A percentile compares a stretch with the other conserved stretches of the same genome.
phyloP scores from a whole-genome alignment of 495 filamentous ascomycete genomes.

The Penicillium canariense region DNA sequence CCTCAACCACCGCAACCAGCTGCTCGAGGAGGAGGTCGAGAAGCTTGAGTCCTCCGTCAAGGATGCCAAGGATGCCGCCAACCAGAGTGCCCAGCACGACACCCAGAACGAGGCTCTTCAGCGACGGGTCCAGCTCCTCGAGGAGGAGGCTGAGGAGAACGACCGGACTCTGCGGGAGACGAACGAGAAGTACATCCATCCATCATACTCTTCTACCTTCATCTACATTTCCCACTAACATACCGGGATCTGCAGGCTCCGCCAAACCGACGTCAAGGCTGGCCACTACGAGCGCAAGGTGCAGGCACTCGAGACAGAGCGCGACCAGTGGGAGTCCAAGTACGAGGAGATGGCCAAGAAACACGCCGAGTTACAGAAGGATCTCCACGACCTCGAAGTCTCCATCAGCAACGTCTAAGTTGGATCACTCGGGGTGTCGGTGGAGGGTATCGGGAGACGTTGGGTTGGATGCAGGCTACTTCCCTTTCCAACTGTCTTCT shows the following conservation, averaged over 20 bases:
- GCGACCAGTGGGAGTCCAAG: constrained; percentile 91
- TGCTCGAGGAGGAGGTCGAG: constrained; percentile 87
- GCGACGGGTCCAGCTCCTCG: constrained; percentile 88
- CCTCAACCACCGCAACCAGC: constrained; percentile 82
- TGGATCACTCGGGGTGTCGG: constrained; percentile 14
- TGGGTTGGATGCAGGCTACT: constrained; percentile 31
- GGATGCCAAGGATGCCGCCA: constrained; percentile 74
- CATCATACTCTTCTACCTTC: too few species aligned
- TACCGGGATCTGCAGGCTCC: constrained; percentile 60
- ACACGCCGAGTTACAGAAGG: constrained; percentile 78
- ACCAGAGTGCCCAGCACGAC: constrained; percentile 69
- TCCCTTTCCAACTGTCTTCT: constrained; percentile 27
- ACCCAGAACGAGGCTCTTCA: constrained; percentile 85
- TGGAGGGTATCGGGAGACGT: constrained; percentile 31
- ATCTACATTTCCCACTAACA: constrained; percentile 17
- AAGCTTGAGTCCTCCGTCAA: constrained; percentile 76
- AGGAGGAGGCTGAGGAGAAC: constrained; percentile 95
- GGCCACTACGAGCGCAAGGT: constrained; percentile 99
- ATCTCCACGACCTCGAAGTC: constrained; percentile 80
- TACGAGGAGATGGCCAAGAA: constrained; percentile 96
- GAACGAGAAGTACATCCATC: constrained; percentile 84
- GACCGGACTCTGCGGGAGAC: constrained; percentile 93
- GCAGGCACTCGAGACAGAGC: constrained; percentile 83
- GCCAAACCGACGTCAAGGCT: constrained; percentile 98
- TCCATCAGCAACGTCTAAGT: constrained; percentile 89